A percentile compares a stretch with the other conserved stretches of the same genome.
Conservation (phyloP, 306 rosid genomes). For the Delonix regia region DNA sequence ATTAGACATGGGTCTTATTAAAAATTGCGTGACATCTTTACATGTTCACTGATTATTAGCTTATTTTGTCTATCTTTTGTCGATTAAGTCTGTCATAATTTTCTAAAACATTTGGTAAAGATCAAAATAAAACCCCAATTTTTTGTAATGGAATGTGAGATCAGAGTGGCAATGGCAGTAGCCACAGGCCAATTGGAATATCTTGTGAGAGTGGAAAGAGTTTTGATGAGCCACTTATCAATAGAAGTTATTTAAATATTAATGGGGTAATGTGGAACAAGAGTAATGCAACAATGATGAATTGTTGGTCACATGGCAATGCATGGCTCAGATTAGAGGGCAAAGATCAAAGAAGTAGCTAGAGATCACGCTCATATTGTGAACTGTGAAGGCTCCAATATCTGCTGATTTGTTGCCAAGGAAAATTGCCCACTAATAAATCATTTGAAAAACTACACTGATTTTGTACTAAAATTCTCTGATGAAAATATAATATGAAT, state of each 20-base stretch:
- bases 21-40: background rate
- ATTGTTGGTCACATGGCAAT: slow-evolving; percentile 24
- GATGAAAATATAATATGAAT: too few species aligned
- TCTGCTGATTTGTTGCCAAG: too few species aligned
- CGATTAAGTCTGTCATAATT: background rate
- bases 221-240: background rate
- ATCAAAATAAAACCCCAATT: background rate
- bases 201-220: background rate
- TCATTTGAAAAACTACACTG: background rate
- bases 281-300: slow-evolving; percentile 2
- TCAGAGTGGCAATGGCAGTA: background rate
- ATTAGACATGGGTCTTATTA: background rate
- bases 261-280: slow-evolving; percentile 2
- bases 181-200: background rate
- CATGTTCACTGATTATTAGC: background rate
- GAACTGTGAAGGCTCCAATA: too few species aligned
- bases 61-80: background rate
- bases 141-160: background rate
- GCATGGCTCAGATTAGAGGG: slow-evolving; percentile 6
- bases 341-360: background rate
- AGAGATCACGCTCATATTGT: too few species aligned
- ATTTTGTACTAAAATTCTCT: too few species aligned
- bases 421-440: too few species aligned
- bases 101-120: background rate
- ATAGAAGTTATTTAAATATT: background rate